Percentiles rank a stretch among this genome's conserved stretches.
These are phyloP conservation scores for Mortierella sp. DNA, from an alignment of 371 early-diverging fungal species.

Conservation along the genomic window DNA sequence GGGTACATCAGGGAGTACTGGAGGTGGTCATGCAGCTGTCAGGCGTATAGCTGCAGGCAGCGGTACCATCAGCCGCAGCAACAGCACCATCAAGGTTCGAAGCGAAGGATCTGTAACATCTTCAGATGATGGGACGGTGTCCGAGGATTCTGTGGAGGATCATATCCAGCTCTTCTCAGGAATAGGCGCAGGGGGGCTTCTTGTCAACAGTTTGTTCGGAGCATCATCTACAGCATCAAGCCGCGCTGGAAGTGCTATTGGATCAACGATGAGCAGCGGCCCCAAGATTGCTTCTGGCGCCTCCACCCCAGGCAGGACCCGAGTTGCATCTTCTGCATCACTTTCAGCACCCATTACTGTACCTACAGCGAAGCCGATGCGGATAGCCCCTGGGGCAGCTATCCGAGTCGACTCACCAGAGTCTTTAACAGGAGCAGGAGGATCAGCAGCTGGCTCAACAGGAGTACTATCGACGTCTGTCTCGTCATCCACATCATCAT, in stretches of 20 bases:
- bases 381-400: conserved; percentile 47
- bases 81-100: neutral
- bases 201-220: conserved; percentile 21
- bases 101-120: conserved; percentile 36
- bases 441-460: neutral
- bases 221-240: neutral
- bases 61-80: neutral
- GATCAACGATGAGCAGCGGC: conserved; percentile 5
- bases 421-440: neutral
- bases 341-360: conserved; percentile 3
- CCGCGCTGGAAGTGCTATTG: neutral
- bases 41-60: neutral
- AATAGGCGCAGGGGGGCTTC: conserved; percentile 25
- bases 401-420: conserved; percentile 27
- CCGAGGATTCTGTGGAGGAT: conserved; percentile 42
- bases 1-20: too few relatives aligned
- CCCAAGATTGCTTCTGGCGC: conserved; percentile 5
- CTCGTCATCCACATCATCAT: conserved; percentile 41
- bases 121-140: conserved; percentile 44
- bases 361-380: conserved; percentile 24
- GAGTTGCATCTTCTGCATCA: conserved; percentile 5
- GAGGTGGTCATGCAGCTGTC: too few relatives aligned
- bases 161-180: conserved; percentile 42
- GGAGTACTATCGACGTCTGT: conserved; percentile 34
- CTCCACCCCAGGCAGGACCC: neutral